Evolutionary conservation across 2,329 filamentous ascomycete species (phyloP).

Genomic region (Talaromyces sp.): DNA sequence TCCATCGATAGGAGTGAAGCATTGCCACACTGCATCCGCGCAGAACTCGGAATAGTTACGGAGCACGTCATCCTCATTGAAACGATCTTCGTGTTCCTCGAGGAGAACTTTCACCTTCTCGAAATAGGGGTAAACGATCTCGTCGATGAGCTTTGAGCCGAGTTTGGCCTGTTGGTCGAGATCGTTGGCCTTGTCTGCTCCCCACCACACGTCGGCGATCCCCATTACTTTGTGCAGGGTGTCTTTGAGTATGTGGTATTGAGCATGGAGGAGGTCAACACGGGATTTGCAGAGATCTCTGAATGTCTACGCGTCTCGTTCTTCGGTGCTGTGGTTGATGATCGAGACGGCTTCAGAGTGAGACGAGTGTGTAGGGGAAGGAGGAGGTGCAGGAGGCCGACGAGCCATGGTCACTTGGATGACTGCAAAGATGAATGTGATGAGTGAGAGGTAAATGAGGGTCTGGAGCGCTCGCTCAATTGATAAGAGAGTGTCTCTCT

Average conservation of each 20-base stretch:
- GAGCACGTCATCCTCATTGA: neutral
- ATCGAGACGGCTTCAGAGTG: neutral
- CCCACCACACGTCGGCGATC: slow-evolving; percentile 6
- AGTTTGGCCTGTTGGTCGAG: neutral
- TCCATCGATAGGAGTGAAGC: neutral
- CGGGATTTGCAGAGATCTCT: neutral
- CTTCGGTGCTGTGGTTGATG: neutral
- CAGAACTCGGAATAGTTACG: neutral
- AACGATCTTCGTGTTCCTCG: neutral
- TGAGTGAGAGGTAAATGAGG: neutral
- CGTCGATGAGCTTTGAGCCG: neutral
- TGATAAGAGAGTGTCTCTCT: neutral
- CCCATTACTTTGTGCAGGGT: neutral
- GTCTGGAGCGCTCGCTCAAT: neutral
- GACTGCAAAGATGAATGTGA: neutral
- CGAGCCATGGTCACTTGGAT: neutral
- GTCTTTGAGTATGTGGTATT: neutral
- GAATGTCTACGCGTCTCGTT: neutral
- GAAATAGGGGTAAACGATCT: neutral
- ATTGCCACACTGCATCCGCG: neutral
- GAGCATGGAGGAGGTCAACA: neutral
- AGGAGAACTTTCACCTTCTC: neutral
- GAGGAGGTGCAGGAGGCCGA: neutral
- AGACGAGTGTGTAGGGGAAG: neutral
- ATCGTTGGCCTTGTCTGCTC: neutral